phyloP scores from a whole-genome alignment of 1,139 yeast species.

The Hemisphaericaspora subhashii region DNA sequence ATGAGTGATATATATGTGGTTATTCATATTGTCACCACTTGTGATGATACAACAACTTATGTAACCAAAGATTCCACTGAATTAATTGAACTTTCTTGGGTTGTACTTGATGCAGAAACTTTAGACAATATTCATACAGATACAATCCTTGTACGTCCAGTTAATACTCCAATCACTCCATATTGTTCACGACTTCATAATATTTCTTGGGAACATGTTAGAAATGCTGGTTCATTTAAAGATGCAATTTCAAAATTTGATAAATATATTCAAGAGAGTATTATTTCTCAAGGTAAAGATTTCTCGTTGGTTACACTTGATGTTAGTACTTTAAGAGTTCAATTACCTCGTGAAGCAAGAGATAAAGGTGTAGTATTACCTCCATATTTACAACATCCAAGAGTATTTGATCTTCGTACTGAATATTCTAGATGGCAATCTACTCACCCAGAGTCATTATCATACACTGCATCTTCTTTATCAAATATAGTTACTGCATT shows the following conservation, averaged over 20 bases:
- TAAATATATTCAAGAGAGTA: slow-evolving; percentile 42
- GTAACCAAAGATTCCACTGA: slow-evolving; percentile 66
- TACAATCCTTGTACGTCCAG: slow-evolving; percentile 57
- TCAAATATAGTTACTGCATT: slow-evolving; percentile 58
- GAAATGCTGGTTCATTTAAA: slow-evolving; percentile 52
- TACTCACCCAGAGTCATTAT: slow-evolving; percentile 57
- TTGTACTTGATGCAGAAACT: slow-evolving; percentile 40
- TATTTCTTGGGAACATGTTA: slow-evolving; percentile 65
- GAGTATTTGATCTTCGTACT: slow-evolving; percentile 70
- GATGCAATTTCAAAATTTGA: slow-evolving; percentile 63
- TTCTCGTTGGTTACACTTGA: slow-evolving; percentile 70
- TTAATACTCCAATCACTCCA: slow-evolving; percentile 67
- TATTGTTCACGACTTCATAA: slow-evolving; percentile 54
- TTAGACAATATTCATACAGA: slow-evolving; percentile 38
- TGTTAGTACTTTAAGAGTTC: slow-evolving; percentile 71
- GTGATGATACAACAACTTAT: slow-evolving; percentile 62
- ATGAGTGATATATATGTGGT: slow-evolving; percentile 67
- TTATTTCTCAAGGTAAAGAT: slow-evolving; percentile 45
- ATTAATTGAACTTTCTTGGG: slow-evolving; percentile 68
- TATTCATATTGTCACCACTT: slow-evolving; percentile 63
- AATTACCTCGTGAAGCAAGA: slow-evolving; percentile 76
- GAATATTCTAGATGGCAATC: slow-evolving; percentile 75
- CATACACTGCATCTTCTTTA: slow-evolving; percentile 51
- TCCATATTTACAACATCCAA: slow-evolving; percentile 70
- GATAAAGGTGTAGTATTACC: slow-evolving; percentile 77